Conservation (phyloP, 1,139 yeast genomes). For the Kodamaea plutei region DNA sequence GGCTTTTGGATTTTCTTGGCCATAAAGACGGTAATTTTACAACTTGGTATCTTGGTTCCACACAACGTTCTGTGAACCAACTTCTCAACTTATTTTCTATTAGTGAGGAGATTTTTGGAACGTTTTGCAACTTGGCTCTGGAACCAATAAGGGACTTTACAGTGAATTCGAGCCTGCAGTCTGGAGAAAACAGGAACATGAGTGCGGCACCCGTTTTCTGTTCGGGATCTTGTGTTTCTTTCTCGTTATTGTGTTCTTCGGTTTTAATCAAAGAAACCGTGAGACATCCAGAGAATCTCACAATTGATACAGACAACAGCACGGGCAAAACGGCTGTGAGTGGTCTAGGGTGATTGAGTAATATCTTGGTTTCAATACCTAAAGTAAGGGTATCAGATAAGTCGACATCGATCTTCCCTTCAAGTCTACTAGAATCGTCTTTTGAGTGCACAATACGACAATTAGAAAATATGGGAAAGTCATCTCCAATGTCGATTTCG, state of each 20-base stretch:
- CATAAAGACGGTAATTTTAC: slow-evolving; percentile 82
- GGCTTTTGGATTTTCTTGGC: too few species aligned
- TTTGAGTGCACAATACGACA: slow-evolving; percentile 69
- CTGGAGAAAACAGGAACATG: slow-evolving; percentile 88
- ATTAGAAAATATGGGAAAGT: slow-evolving; percentile 91
- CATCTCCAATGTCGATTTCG: slow-evolving; percentile 91
- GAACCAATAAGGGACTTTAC: slow-evolving; percentile 88
- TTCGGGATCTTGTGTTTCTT: slow-evolving; percentile 1
- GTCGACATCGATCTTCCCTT: slow-evolving; percentile 93
- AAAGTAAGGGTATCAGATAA: slow-evolving; percentile 83
- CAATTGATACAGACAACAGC: slow-evolving; percentile 78
- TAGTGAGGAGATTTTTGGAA: slow-evolving; percentile 83
- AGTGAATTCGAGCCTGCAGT: slow-evolving; percentile 81
- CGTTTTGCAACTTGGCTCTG: slow-evolving; percentile 85
- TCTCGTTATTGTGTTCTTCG: slow-evolving; percentile 38
- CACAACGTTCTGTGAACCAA: slow-evolving; percentile 91
- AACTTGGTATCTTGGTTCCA: slow-evolving; percentile 88
- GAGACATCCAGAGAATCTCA: slow-evolving; percentile 88
- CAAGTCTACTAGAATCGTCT: slow-evolving; percentile 55
- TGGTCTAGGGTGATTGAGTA: slow-evolving; percentile 82
- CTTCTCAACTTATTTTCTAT: slow-evolving; percentile 78
- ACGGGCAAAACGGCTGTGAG: slow-evolving; percentile 84
- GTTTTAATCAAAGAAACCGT: slow-evolving; percentile 70
- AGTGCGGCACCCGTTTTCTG: slow-evolving; percentile 55
- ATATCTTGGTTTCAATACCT: slow-evolving; percentile 79